Base-by-base conservation (phyloP, 2,329 filamentous ascomycete genomes). In the Grosmannia penicillata region DNA sequence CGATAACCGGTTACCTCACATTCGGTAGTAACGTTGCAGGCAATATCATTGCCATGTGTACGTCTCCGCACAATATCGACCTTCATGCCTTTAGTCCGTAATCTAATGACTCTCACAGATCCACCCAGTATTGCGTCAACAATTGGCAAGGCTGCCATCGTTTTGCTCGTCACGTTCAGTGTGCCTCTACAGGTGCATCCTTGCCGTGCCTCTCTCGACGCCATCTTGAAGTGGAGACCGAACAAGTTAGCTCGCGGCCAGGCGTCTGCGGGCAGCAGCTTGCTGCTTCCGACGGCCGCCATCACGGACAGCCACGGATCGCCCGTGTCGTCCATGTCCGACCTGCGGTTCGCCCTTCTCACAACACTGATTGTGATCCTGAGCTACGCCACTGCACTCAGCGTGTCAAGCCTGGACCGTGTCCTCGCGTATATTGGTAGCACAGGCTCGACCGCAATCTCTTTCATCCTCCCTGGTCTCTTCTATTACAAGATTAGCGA, bases 401-500 rank as follows among this genome's bases (percentile, higher is more conserved):
- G 84, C 0, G 87, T 98, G 4, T 82, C 77, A 17, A 91, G 81
- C 11, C 70, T 98, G 4, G 87, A 94, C 54, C 80, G 83, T 33
- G 87, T 98, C 1, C 70, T 98, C 0, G 89, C 91, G 0, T 98
- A 95, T 49, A 91, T 98, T 10, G 91, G 91, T 27, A 86, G 81
- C 49, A 98, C 91, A 0, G 91, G 91, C 38, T 89, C 81, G 37
- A 98, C 91, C 0, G 85, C 84, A 44, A 98, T 98, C 51, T 93
- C 84, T 44, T 98, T 98, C 56, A 96, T 98, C 47, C 69, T 98
- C 1, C 91, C 91, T 0, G 91, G 91, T 0, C 61, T 98, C 4
- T 98, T 98, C 58, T 98, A 96, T 59, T 98, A 96, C 63, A 96
- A 96, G 60, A 96, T 98, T 43, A 93, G 85, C 11, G 77, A 84